A percentile compares a stretch with the other conserved stretches of the same genome.
Evolutionary conservation across 306 rosid genomes (phyloP).

Genomic region (Dalbergia cochinchinensis): DNA sequence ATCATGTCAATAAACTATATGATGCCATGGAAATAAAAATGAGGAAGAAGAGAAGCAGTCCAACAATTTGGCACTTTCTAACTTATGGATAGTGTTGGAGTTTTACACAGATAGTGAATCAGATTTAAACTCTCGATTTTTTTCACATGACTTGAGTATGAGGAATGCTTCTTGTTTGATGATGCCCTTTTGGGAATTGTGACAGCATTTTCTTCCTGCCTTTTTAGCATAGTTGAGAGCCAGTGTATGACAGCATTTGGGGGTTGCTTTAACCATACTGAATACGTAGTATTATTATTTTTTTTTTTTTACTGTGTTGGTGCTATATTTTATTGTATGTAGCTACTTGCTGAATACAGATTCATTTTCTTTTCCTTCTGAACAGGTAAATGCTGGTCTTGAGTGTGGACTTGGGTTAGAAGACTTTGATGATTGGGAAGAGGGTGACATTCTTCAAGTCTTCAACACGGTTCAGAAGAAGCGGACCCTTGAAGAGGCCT

Average conservation of each 20-base stretch:
- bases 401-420: conserved; percentile 93
- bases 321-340: conserved; percentile 11
- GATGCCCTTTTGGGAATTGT: background rate
- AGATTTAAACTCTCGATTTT: background rate
- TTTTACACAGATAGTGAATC: background rate
- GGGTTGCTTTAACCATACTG: background rate
- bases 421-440: conserved; percentile 86
- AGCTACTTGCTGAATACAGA: conserved; percentile 25
- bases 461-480: conserved; percentile 78
- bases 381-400: conserved; percentile 88
- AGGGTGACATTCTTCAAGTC: conserved; percentile 79
- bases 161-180: background rate
- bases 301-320: background rate
- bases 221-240: background rate
- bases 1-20: too few relatives aligned
- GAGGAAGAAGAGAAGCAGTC: too few relatives aligned
- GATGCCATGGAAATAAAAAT: too few relatives aligned
- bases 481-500: conserved; percentile 97
- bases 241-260: background rate
- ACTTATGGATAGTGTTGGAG: background rate
- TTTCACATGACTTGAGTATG: conserved; percentile 12
- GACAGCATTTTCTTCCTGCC: background rate
- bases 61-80: too few relatives aligned
- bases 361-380: conserved; percentile 42
- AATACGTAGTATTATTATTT: background rate